These are phyloP conservation scores for Apiospora pterosperma DNA, from an alignment of 2,329 filamentous ascomycete species.

Conservation along the genomic window DNA sequence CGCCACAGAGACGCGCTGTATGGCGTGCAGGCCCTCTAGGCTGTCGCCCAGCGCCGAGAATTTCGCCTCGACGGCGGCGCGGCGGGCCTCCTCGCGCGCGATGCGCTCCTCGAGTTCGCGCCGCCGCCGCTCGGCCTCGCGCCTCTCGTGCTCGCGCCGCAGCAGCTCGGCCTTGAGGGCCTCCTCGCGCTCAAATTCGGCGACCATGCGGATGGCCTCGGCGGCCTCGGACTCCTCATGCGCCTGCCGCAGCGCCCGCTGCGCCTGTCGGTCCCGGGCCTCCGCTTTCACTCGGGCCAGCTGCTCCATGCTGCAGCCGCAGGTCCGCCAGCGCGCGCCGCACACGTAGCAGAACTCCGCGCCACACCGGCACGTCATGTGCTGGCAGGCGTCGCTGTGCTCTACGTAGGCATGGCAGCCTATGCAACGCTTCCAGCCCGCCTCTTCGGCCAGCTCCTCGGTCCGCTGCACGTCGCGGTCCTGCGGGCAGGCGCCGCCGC, in stretches of 20 bases:
- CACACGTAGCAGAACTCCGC: conserved; percentile 86
- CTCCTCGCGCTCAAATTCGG: conserved; percentile 45
- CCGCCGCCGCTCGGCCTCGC: conserved; percentile 33
- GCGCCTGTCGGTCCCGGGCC: conserved; percentile 31
- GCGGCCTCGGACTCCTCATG: conserved; percentile 31
- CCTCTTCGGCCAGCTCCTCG: conserved; percentile 60
- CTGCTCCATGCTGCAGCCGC: conserved; percentile 55
- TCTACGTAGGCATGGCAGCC: conserved; percentile 71
- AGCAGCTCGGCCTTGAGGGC: conserved; percentile 36
- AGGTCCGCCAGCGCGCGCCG: conserved; percentile 68
- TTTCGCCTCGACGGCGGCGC: conserved; percentile 33
- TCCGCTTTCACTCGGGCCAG: conserved; percentile 36
- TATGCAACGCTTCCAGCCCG: conserved; percentile 73
- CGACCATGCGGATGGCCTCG: conserved; percentile 42
- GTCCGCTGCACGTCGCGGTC: conserved; percentile 46
- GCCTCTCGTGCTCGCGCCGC: conserved; percentile 33
- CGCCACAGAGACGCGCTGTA: conserved; percentile 37
- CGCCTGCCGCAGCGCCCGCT: conserved; percentile 30
- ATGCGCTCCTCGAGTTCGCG: conserved; percentile 35
- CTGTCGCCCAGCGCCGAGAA: conserved; percentile 34
- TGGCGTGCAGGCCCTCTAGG: conserved; percentile 37
- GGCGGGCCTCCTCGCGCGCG: conserved; percentile 36
- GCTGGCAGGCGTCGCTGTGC: conserved; percentile 75
- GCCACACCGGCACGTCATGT: conserved; percentile 82
- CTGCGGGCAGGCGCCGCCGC: conserved; percentile 39